Evolutionary conservation across 2,329 filamentous ascomycete genomes (phyloP).

Genomic region (Colletotrichum neosansevieriae): DNA sequence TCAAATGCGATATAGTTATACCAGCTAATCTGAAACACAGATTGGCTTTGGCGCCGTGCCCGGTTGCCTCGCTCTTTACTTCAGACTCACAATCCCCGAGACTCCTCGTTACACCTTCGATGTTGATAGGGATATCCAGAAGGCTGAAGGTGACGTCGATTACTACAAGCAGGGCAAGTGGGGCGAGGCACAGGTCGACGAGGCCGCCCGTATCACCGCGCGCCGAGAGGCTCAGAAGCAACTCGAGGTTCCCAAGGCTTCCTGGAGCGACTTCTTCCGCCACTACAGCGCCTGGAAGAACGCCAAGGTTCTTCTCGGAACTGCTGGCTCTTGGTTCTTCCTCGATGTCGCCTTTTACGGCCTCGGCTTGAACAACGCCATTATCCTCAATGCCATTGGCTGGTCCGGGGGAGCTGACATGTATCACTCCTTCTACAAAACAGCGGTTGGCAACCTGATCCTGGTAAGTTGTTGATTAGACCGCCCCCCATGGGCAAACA

Average conservation of each 20-base stretch:
- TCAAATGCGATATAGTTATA: too few species aligned
- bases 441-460: conserved; percentile 82
- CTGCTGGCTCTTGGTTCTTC: conserved; percentile 87
- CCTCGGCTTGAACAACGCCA: conserved; percentile 80
- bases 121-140: conserved; percentile 78
- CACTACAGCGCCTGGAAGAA: conserved; percentile 81
- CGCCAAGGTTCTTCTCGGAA: conserved; percentile 79
- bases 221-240: conserved; percentile 65
- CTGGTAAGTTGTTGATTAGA: conserved; percentile 54
- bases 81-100: conserved; percentile 84
- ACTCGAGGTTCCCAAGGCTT: conserved; percentile 76
- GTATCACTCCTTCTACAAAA: conserved; percentile 79
- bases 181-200: conserved; percentile 72
- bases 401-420: conserved; percentile 70
- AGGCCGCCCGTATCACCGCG: conserved; percentile 71
- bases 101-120: conserved; percentile 91
- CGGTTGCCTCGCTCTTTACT: conserved; percentile 79
- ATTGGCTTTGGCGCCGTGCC: conserved; percentile 74
- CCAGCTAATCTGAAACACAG: not conserved
- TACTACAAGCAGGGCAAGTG: conserved; percentile 77
- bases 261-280: conserved; percentile 76
- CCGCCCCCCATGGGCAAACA: too few species aligned
- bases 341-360: conserved; percentile 74
- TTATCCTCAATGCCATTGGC: conserved; percentile 78
- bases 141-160: conserved; percentile 78